Conservation (phyloP, 768 basidiomycete species). For the Suillus subluteus region DNA sequence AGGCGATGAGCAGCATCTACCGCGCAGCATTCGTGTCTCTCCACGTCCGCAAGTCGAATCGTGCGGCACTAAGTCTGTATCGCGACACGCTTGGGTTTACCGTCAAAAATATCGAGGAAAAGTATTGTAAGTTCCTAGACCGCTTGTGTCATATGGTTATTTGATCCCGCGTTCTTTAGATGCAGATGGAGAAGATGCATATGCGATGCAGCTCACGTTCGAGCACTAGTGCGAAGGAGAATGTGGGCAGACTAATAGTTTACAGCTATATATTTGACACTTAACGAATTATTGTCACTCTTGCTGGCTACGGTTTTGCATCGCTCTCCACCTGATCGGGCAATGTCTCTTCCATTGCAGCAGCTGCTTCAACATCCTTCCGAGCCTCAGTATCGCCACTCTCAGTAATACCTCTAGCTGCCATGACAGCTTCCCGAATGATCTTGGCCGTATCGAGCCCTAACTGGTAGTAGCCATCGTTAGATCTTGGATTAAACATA, state of each 20-base stretch:
- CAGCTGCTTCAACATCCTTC: constrained; percentile 13
- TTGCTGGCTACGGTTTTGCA: constrained; percentile 10
- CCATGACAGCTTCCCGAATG: constrained; percentile 59
- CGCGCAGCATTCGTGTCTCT: constrained; percentile 82
- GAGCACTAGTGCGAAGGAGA: constrained; percentile 29
- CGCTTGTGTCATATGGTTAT: constrained; percentile 1
- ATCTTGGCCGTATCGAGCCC: constrained; percentile 68
- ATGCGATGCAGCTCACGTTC: constrained; percentile 81
- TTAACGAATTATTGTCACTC: constrained; percentile 12
- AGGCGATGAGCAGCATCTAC: constrained; percentile 91
- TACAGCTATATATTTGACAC: constrained; percentile 16
- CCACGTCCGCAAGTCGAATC: constrained; percentile 95
- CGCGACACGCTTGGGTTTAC: constrained; percentile 89
- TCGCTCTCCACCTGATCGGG: not conserved
- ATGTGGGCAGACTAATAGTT: constrained; percentile 2
- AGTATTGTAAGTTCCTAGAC: constrained; percentile 74
- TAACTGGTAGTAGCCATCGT: constrained; percentile 90
- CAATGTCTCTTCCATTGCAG: constrained; percentile 13
- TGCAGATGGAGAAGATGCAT: constrained; percentile 94
- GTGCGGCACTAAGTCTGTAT: constrained; percentile 87
- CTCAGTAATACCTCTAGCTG: constrained; percentile 27
- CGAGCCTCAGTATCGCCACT: constrained; percentile 12
- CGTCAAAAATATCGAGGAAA: constrained; percentile 83
- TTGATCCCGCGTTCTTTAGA: constrained; percentile 49
- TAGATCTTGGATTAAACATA: constrained; percentile 82